phyloP scores from a whole-genome alignment of 2,329 filamentous ascomycete species.

The Beauveria pseudobassiana region DNA sequence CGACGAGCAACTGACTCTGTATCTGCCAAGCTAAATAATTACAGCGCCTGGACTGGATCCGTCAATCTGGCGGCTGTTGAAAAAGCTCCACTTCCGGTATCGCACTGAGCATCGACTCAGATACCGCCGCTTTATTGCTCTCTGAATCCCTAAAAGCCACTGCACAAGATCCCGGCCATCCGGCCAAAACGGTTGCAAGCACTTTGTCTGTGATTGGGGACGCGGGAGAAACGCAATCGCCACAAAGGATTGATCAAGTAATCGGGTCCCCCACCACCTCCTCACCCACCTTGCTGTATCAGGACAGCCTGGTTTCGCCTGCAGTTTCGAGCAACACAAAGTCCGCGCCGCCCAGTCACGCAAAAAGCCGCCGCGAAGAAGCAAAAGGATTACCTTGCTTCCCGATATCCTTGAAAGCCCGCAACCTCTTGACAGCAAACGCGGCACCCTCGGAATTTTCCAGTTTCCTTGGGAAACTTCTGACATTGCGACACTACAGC shows the following conservation, averaged over 20 bases:
- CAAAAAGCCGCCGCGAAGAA: slow-evolving; percentile 46
- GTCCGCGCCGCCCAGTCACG: slow-evolving; percentile 35
- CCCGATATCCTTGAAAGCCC: slow-evolving; percentile 59
- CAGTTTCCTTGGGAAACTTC: slow-evolving; percentile 60
- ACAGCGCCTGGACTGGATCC: slow-evolving; percentile 22
- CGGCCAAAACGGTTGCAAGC: background rate
- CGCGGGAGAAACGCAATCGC: background rate
- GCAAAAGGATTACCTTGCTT: slow-evolving; percentile 49
- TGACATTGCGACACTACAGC: slow-evolving; percentile 42
- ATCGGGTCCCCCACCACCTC: background rate
- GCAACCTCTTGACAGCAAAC: slow-evolving; percentile 48
- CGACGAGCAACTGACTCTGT: slow-evolving; percentile 13
- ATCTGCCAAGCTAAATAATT: slow-evolving; percentile 18
- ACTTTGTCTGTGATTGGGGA: background rate
- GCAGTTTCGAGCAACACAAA: slow-evolving; percentile 9
- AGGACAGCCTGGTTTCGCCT: background rate
- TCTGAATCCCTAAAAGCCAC: slow-evolving; percentile 14
- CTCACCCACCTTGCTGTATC: background rate
- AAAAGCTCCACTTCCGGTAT: slow-evolving; percentile 9
- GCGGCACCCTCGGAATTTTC: slow-evolving; percentile 55
- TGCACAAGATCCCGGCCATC: background rate
- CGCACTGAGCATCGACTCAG: slow-evolving; percentile 13
- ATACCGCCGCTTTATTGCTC: background rate
- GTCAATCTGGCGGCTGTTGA: background rate
- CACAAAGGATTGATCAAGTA: background rate